These are phyloP conservation scores for Beta vulgaris DNA, from an alignment of 148 eudicot genomes.

Conservation along the genomic window DNA sequence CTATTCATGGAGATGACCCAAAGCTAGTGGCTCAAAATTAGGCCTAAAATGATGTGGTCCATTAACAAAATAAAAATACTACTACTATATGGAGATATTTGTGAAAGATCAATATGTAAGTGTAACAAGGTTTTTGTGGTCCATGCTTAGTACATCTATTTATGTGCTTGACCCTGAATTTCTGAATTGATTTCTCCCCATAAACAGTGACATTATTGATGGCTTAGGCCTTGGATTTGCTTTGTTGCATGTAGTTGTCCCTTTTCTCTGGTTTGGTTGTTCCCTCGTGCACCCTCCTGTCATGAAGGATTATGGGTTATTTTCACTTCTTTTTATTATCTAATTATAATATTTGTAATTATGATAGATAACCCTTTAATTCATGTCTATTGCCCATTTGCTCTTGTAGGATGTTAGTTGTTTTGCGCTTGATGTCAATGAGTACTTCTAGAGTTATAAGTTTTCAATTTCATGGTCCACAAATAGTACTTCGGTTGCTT, in stretches of 20 bases:
- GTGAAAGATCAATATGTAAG: neutral
- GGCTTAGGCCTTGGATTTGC: conserved; percentile 12
- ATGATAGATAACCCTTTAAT: neutral
- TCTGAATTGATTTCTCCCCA: conserved; percentile 18
- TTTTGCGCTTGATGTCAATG: neutral
- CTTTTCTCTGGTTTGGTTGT: conserved; percentile 28
- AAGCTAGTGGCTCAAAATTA: conserved; percentile 25
- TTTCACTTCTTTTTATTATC: neutral
- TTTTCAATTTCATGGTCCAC: too few relatives aligned
- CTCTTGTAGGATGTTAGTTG: neutral
- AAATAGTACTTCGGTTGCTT: too few relatives aligned
- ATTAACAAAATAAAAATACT: neutral
- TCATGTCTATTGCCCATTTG: neutral
- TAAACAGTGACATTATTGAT: conserved; percentile 28
- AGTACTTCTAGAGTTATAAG: neutral
- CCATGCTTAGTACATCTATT: conserved; percentile 21
- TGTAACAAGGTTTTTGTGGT: conserved; percentile 16
- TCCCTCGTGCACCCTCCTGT: conserved; percentile 22
- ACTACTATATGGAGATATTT: neutral
- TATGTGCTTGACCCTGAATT: conserved; percentile 35
- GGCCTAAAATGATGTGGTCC: conserved; percentile 27
- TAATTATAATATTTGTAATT: neutral
- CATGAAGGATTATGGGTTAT: conserved; percentile 7
- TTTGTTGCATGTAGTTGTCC: conserved; percentile 27
- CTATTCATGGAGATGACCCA: conserved; percentile 19